Evolutionary conservation across 345 rosid species (phyloP).

Genomic region (Syzygium oleosum): DNA sequence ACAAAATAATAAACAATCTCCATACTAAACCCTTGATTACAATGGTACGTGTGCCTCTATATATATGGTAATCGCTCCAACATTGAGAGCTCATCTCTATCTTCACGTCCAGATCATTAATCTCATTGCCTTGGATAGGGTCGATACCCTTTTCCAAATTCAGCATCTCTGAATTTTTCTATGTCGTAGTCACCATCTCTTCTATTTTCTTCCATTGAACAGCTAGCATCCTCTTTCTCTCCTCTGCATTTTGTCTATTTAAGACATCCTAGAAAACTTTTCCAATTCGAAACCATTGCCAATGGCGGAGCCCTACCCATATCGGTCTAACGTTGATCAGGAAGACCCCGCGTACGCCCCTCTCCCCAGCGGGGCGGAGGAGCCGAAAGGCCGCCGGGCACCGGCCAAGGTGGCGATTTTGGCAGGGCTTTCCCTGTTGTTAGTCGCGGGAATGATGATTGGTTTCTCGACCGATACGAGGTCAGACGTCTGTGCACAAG

Average conservation of each 20-base stretch:
- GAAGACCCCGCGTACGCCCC: neutral
- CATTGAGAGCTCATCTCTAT: neutral
- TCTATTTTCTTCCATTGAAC: neutral
- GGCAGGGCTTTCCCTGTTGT: conserved; percentile 15
- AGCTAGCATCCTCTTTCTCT: neutral
- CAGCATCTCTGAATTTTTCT: neutral
- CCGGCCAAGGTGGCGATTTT: conserved; percentile 8
- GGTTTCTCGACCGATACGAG: neutral
- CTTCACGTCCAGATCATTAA: neutral
- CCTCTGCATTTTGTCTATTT: neutral
- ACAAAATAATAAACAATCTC: neutral
- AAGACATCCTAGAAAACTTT: neutral
- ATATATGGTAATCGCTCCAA: neutral
- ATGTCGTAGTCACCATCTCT: neutral
- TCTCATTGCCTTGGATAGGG: neutral
- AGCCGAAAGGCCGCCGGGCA: conserved; percentile 1
- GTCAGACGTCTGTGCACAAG: neutral
- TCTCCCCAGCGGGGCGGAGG: neutral
- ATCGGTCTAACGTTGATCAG: neutral
- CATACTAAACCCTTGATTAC: neutral
- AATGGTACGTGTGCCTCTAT: neutral
- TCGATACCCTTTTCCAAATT: neutral
- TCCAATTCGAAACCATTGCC: neutral
- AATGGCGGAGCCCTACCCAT: neutral
- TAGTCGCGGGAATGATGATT: conserved; percentile 22